These are phyloP conservation scores for Boletus huronensis DNA, from an alignment of 768 basidiomycete genomes.

Conservation along the genomic window DNA sequence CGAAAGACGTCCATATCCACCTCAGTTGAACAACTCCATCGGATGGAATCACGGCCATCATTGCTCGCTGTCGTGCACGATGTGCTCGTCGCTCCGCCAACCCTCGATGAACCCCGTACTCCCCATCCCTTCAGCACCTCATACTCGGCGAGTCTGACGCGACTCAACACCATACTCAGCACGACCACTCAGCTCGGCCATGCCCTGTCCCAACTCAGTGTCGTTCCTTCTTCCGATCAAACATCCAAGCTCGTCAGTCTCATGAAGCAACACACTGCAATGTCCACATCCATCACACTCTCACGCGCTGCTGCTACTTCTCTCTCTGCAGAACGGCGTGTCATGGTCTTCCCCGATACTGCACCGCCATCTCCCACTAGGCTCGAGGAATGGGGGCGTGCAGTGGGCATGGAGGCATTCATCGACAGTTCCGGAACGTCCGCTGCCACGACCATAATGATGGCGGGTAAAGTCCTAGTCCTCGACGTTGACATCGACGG, in stretches of 20 bases:
- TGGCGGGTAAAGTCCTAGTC: constrained; percentile 79
- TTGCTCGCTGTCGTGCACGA: constrained; percentile 28
- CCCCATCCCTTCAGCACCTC: constrained; percentile 28
- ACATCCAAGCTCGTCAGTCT: constrained; percentile 68
- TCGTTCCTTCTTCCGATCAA: constrained; percentile 44
- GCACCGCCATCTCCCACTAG: constrained; percentile 32
- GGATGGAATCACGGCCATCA: constrained; percentile 20
- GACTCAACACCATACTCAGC: constrained; percentile 51
- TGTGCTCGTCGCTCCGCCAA: constrained; percentile 21
- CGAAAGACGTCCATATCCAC: no score
- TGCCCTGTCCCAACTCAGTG: constrained; percentile 47
- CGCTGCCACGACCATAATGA: constrained; percentile 49
- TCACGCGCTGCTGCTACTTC: constrained; percentile 23
- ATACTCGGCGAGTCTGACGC: constrained; percentile 19
- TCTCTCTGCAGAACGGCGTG: constrained; percentile 19
- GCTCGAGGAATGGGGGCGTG: constrained; percentile 58
- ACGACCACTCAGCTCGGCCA: constrained; percentile 50
- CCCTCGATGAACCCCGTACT: constrained; percentile 9
- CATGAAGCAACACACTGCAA: constrained; percentile 60
- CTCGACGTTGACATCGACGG: constrained; percentile 65
- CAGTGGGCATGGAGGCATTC: constrained; percentile 73
- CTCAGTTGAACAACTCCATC: no score
- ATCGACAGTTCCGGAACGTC: constrained; percentile 49
- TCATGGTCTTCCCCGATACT: constrained; percentile 28
- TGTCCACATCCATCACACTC: constrained; percentile 25